These are phyloP conservation scores for Debaryomyces subglobosus DNA, from an alignment of 1,139 yeast genomes.

Conservation along the genomic window DNA sequence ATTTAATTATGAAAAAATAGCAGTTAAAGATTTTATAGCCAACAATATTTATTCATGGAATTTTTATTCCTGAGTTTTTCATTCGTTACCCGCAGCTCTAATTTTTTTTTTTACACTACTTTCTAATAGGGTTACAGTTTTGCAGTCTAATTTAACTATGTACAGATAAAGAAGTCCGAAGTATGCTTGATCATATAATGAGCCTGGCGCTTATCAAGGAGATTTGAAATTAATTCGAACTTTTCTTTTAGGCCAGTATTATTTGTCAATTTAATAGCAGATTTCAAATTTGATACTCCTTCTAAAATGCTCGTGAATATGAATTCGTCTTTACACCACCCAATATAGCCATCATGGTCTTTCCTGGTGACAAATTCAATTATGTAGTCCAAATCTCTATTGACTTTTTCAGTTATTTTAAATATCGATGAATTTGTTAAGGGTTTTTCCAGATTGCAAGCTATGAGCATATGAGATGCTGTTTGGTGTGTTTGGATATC, in stretches of 20 bases:
- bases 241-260: background rate
- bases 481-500: constrained; percentile 16
- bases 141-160: constrained; percentile 1
- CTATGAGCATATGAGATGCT: constrained; percentile 10
- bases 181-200: background rate
- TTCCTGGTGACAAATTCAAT: background rate
- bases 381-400: background rate
- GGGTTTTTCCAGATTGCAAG: background rate
- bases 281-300: constrained; percentile 6
- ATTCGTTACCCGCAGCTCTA: constrained; percentile 7
- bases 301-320: constrained; percentile 14
- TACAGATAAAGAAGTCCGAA: constrained; percentile 1
- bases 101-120: background rate
- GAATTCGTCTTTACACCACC: constrained; percentile 25
- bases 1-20: background rate
- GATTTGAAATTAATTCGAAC: background rate
- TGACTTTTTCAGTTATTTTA: background rate
- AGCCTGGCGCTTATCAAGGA: background rate
- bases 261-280: background rate
- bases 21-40: background rate
- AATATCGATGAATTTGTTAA: background rate
- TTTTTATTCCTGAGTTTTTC: background rate
- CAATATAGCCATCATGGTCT: constrained; percentile 19
- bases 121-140: constrained; percentile 4
- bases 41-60: background rate